phyloP scores from a whole-genome alignment of 2,329 filamentous ascomycete species.

The Venturia asperata region DNA sequence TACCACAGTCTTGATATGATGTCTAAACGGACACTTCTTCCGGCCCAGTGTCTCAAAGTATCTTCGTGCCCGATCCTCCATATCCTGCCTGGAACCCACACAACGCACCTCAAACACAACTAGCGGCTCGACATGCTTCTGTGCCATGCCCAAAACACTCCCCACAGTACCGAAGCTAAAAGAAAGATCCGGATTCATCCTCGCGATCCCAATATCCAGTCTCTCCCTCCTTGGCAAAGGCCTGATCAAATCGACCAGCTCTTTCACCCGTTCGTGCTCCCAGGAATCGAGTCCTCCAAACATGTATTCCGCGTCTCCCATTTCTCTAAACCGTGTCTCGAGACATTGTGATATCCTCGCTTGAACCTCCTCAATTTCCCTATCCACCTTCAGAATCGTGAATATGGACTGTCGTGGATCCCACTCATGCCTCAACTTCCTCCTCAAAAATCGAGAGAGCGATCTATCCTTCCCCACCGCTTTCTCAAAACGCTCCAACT shows the following conservation, averaged over 20 bases:
- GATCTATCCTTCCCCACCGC: neutral
- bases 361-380: too few relatives aligned
- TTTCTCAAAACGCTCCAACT: neutral
- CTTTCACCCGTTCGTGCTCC: neutral
- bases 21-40: neutral
- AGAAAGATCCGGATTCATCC: constrained; percentile 5
- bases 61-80: neutral
- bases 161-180: neutral
- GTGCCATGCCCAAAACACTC: neutral
- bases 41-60: neutral
- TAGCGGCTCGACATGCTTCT: neutral
- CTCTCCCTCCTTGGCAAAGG: neutral
- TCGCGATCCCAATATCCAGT: neutral
- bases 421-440: neutral
- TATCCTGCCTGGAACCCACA: neutral
- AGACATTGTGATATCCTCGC: neutral
- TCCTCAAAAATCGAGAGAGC: neutral
- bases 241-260: neutral
- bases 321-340: neutral
- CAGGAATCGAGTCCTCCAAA: neutral
- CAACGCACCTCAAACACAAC: neutral
- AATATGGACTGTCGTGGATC: neutral
- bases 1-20: neutral
- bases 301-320: neutral
- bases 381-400: neutral